Percentiles rank a stretch among this genome's conserved stretches.
Evolutionary conservation across 768 basidiomycete genomes (phyloP).

Genomic region (Rhizopogon sp.): DNA sequence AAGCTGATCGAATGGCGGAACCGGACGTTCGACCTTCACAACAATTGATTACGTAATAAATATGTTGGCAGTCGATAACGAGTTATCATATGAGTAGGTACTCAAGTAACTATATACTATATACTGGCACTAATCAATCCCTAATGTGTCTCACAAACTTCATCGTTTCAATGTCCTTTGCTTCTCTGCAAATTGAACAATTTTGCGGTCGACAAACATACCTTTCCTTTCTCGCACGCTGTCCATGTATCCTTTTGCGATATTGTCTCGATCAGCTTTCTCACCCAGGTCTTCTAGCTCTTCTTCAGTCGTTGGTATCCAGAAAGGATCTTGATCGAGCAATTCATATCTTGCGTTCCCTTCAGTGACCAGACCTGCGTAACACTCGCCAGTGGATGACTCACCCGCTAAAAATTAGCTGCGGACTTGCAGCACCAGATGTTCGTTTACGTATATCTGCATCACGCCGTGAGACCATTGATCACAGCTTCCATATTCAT

Average conservation of each 20-base stretch:
- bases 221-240: slow-evolving; percentile 88
- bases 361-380: slow-evolving; percentile 9
- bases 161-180: slow-evolving; percentile 81
- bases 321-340: slow-evolving; percentile 92
- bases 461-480: background rate
- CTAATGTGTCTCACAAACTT: background rate
- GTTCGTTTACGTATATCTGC: slow-evolving; percentile 93
- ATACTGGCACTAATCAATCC: background rate
- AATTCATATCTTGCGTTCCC: slow-evolving; percentile 70
- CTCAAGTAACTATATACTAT: too few species aligned
- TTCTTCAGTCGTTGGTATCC: slow-evolving; percentile 96
- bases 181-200: slow-evolving; percentile 95
- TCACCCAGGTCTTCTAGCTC: slow-evolving; percentile 96
- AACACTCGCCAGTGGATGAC: slow-evolving; percentile 18
- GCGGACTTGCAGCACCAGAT: slow-evolving; percentile 95
- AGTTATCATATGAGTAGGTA: background rate
- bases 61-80: background rate
- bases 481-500: background rate
- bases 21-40: slow-evolving; percentile 2
- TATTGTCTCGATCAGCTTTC: slow-evolving; percentile 87
- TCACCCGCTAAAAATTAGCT: slow-evolving; percentile 93
- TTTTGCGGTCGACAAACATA: slow-evolving; percentile 91
- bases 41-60: slow-evolving; percentile 21
- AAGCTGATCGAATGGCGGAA: slow-evolving; percentile 7
- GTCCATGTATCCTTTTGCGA: slow-evolving; percentile 94